phyloP scores from a whole-genome alignment of 345 rosid genomes.

The Carallia brachiata region DNA sequence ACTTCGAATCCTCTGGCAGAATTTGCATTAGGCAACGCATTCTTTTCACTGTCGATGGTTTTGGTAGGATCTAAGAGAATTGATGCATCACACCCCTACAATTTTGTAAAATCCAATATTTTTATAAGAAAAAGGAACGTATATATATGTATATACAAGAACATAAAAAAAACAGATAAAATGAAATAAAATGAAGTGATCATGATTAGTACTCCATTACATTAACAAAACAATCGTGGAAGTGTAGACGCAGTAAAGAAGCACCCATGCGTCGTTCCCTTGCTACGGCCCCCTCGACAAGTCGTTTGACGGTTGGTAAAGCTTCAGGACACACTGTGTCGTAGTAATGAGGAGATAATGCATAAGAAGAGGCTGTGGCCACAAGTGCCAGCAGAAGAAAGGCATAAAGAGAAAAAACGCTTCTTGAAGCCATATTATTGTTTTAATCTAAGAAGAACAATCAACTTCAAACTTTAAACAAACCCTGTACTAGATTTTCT shows the following conservation, averaged over 20 bases:
- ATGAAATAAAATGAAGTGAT: background rate
- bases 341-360: slow-evolving; percentile 50
- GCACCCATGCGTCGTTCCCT: slow-evolving; percentile 54
- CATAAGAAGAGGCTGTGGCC: slow-evolving; percentile 10
- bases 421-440: slow-evolving; percentile 20
- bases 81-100: slow-evolving; percentile 74
- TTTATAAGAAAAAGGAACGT: background rate
- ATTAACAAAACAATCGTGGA: slow-evolving; percentile 64
- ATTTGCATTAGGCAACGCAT: slow-evolving; percentile 34
- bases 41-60: slow-evolving; percentile 52
- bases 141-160: no score
- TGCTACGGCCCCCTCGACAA: slow-evolving; percentile 15
- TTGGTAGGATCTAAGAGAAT: slow-evolving; percentile 53
- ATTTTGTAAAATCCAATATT: no score
- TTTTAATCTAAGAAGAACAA: background rate
- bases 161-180: background rate
- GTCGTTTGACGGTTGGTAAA: slow-evolving; percentile 19
- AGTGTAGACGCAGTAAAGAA: slow-evolving; percentile 57
- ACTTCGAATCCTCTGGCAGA: slow-evolving; percentile 57
- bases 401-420: slow-evolving; percentile 4
- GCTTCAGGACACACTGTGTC: slow-evolving; percentile 49
- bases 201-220: slow-evolving; percentile 21
- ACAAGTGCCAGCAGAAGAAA: slow-evolving; percentile 19
- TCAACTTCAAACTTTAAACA: no score
- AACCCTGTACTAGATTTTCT: no score